Evolutionary conservation across 2,329 filamentous ascomycete species (phyloP).

Genomic region (Alternaria sp.): DNA sequence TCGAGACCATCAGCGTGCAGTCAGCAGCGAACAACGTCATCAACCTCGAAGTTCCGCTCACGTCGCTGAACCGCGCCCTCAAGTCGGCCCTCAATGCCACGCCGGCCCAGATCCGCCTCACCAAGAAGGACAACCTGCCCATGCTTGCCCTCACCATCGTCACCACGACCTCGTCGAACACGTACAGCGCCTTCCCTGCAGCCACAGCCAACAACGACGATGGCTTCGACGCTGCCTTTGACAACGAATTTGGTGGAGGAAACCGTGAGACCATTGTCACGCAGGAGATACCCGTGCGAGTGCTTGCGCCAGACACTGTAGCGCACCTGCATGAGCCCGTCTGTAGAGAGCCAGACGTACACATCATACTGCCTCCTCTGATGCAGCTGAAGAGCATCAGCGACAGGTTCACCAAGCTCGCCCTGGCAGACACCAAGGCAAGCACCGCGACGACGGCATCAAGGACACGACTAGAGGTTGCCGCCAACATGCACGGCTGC

Average conservation of each 20-base stretch:
- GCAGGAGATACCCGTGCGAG: conserved; percentile 93
- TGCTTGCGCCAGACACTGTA: conserved; percentile 82
- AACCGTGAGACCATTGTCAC: conserved; percentile 92
- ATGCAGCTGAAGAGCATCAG: conserved; percentile 91
- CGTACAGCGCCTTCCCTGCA: conserved; percentile 47
- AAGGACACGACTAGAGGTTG: conserved; percentile 73
- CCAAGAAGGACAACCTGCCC: conserved; percentile 88
- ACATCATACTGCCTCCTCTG: conserved; percentile 87
- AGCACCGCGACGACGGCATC: conserved; percentile 40
- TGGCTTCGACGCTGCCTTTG: conserved; percentile 32
- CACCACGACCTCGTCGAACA: conserved; percentile 66
- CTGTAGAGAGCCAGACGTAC: conserved; percentile 88
- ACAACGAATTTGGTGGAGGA: conserved; percentile 46
- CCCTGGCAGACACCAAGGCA: conserved; percentile 42
- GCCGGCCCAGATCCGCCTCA: conserved; percentile 84
- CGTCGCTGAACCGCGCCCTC: conserved; percentile 86
- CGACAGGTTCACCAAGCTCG: conserved; percentile 91
- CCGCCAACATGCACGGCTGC: conserved; percentile 93
- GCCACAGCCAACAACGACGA: conserved; percentile 31
- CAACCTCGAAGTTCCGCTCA: conserved; percentile 93
- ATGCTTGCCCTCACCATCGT: conserved; percentile 90
- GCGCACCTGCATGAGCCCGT: conserved; percentile 92
- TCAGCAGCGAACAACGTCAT: conserved; percentile 89
- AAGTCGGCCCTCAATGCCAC: conserved; percentile 83
- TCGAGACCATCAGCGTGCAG: conserved; percentile 85